Evolutionary conservation across 2,329 filamentous ascomycete genomes (phyloP), one percentile per base, ranked within the genome.

Genomic region (Aspergillus sp.): DNA sequence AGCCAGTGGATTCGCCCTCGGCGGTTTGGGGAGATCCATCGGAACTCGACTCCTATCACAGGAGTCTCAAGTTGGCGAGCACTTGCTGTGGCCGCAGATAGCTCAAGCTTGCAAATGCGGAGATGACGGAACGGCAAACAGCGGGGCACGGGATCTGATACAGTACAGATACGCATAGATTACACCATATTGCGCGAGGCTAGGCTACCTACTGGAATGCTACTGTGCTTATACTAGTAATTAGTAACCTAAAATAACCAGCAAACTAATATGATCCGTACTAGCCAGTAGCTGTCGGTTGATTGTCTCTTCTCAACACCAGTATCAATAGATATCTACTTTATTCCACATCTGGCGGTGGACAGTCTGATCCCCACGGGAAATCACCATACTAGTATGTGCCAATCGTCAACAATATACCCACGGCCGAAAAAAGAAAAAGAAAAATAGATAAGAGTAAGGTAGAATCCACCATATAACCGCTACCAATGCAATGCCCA

Each of bases 1-100:
- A 59, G 87, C 88, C 69, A 96, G 63, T 37, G 78, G 79, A 59
- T 81, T 81, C 62, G 67, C 70, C 41, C 67, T 62, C 23, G 62
- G 62, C 44, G 59, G 51, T 60, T 64, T 69, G 46, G 63, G 55
- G 57, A 63, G 62, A 65, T 73, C 69, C 75, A 77, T 77, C 52
- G 52, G 59, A 56, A 52, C n/a, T 40, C 52, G 58, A 33, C 56
- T 50, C 59, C 57, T 44, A 31, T 19, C 14, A 35, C 23, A 56
- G 48, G 48, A 35, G 33, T 15, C 25, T 49, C 14, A 54, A 46
- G 37, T 23, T 41, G 41, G 47, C 40, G 8, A 45, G 45, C 33
- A 51, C 51, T 9, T 25, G 15, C 45, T 49, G 27, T 25, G 46
- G 31, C 4, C 15, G 31, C 7, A 31, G 15, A 31, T 40, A 59